These are phyloP conservation scores for Echeveria elegans DNA, from an alignment of 164 flowering plant species.

Conservation along the genomic window DNA sequence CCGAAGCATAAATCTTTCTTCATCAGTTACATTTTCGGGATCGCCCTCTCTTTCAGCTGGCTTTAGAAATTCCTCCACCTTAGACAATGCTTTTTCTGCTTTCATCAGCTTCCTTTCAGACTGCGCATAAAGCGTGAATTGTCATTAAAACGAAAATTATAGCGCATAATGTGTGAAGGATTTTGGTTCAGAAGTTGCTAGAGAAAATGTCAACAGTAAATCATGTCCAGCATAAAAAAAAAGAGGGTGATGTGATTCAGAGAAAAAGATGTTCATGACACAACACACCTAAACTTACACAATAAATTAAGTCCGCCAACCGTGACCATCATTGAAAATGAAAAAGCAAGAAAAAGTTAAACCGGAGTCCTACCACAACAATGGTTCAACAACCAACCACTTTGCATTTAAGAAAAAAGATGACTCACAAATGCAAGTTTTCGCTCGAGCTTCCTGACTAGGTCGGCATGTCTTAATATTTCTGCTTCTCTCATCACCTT, in stretches of 20 bases:
- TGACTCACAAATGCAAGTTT: conserved; percentile 72
- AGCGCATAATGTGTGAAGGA: background rate
- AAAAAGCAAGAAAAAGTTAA: background rate
- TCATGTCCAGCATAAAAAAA: background rate
- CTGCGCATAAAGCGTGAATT: conserved; percentile 23
- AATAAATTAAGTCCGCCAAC: too few relatives aligned
- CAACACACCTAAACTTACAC: background rate
- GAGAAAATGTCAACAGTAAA: background rate
- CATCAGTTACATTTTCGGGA: conserved; percentile 76
- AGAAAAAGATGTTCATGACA: background rate
- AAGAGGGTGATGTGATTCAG: background rate
- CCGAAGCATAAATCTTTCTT: conserved; percentile 93
- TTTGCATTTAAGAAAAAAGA: background rate
- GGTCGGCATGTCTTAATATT: conserved; percentile 49
- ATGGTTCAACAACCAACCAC: background rate
- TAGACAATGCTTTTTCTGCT: conserved; percentile 64
- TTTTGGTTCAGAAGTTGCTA: background rate
- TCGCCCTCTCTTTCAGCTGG: conserved; percentile 53
- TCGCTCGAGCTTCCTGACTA: conserved; percentile 69
- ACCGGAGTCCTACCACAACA: background rate
- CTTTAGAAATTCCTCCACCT: conserved; percentile 69
- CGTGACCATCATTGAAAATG: background rate
- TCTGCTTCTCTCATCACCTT: conserved; percentile 66
- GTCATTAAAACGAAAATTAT: background rate
- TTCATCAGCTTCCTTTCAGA: conserved; percentile 57